A percentile compares a stretch with the other conserved stretches of the same genome.
Evolutionary conservation across 768 basidiomycete species (phyloP).

Genomic region (Lentinus tigrinus): DNA sequence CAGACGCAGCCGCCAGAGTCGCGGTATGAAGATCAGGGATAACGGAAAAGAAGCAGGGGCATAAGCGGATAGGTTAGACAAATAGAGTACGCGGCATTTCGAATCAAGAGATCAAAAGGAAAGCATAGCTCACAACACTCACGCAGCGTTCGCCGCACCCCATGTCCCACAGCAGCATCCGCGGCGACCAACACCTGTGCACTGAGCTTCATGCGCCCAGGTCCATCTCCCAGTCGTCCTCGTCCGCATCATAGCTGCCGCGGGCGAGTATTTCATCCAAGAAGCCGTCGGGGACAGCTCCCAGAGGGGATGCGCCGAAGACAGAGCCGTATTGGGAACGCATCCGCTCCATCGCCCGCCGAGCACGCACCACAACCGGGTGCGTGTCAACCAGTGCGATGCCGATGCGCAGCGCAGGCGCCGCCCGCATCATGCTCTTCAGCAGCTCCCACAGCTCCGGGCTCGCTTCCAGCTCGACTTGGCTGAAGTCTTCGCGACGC

Average conservation of each 20-base stretch:
- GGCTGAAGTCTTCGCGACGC: constrained; percentile 87
- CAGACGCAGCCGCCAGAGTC: not conserved
- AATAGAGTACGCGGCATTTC: constrained; percentile 6
- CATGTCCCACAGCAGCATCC: not conserved
- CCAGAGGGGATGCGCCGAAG: constrained; percentile 64
- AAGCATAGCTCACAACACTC: constrained; percentile 6
- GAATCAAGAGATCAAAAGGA: constrained; percentile 3
- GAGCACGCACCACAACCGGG: constrained; percentile 61
- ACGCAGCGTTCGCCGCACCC: too few relatives aligned
- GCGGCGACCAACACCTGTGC: not conserved
- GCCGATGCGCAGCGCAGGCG: constrained; percentile 57
- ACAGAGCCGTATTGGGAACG: constrained; percentile 37
- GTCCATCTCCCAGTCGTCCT: constrained; percentile 18
- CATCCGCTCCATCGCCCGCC: constrained; percentile 59
- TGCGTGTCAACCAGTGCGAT: constrained; percentile 59
- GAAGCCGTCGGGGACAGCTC: constrained; percentile 59
- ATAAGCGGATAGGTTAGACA: constrained; percentile 6
- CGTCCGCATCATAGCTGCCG: not conserved
- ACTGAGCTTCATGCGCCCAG: too few relatives aligned
- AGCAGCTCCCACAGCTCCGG: constrained; percentile 67
- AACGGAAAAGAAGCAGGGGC: constrained; percentile 4
- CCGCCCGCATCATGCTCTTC: constrained; percentile 73
- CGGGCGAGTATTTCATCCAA: constrained; percentile 56
- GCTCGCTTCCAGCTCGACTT: constrained; percentile 70
- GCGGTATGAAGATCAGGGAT: not conserved